phyloP scores from a whole-genome alignment of 441 rosid species.

The Gossypium davidsonii region DNA sequence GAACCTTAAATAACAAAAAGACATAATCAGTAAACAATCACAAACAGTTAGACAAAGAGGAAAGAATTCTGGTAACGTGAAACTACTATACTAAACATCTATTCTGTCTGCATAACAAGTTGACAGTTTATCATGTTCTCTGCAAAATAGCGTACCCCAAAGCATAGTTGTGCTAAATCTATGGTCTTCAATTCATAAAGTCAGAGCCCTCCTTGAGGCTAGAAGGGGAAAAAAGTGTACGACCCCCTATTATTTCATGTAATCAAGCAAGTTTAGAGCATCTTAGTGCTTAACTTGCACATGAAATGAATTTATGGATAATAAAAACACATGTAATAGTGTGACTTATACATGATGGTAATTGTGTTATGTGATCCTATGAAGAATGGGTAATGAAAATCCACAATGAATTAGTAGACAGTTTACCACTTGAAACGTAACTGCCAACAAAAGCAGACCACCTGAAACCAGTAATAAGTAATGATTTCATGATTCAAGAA shows the following conservation, averaged over 20 bases:
- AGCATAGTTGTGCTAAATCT: background rate
- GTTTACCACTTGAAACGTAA: background rate
- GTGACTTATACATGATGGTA: background rate
- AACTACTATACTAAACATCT: background rate
- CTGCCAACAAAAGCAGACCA: background rate
- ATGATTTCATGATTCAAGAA: background rate
- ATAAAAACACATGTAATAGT: background rate
- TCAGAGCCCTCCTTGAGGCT: background rate
- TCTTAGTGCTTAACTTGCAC: background rate
- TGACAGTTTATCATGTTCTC: constrained; percentile 2
- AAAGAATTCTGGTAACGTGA: background rate
- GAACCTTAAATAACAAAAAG: constrained; percentile 43
- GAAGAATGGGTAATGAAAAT: background rate
- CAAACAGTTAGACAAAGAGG: background rate
- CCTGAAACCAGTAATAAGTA: background rate
- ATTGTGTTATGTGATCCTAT: background rate
- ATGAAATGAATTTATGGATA: background rate
- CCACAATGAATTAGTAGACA: background rate
- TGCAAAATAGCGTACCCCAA: constrained; percentile 1
- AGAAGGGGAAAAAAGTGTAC: background rate
- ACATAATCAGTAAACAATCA: background rate
- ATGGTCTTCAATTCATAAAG: background rate
- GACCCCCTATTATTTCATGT: background rate
- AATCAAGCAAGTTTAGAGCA: background rate
- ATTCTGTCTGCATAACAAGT: background rate